Evolutionary conservation across 495 filamentous ascomycete species (phyloP).

Genomic region (Clohesyomyces aquaticus): DNA sequence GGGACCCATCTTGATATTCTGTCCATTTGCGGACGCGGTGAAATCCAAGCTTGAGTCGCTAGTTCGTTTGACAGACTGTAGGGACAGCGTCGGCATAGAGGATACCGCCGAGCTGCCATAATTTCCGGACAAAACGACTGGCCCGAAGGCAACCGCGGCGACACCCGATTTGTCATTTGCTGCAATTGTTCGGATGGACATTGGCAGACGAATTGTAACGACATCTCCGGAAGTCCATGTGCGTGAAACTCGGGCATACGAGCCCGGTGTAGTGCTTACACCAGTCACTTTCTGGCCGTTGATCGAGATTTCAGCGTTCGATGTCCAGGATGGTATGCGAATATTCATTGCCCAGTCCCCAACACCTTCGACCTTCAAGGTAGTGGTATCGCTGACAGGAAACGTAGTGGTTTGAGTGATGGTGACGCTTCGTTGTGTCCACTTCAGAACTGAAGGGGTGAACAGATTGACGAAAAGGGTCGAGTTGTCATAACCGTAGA

Average conservation of each 20-base stretch:
- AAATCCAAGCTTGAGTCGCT: constrained; percentile 12
- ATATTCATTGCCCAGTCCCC: constrained; percentile 40
- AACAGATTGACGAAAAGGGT: constrained; percentile 48
- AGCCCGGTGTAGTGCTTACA: constrained; percentile 35
- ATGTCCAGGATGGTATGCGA: constrained; percentile 47
- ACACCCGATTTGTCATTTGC: constrained; percentile 46
- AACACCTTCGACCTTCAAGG: constrained; percentile 37
- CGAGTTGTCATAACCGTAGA: constrained; percentile 44
- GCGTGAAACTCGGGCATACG: constrained; percentile 42
- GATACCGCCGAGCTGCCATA: constrained; percentile 38
- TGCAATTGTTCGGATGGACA: constrained; percentile 41
- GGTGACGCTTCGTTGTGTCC: constrained; percentile 37
- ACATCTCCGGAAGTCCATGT: constrained; percentile 46
- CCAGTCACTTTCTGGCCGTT: constrained; percentile 40
- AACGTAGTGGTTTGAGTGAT: constrained; percentile 44
- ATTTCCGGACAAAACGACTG: constrained; percentile 43
- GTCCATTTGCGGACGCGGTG: constrained; percentile 16
- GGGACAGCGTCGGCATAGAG: constrained; percentile 17
- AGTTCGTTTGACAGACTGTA: constrained; percentile 22
- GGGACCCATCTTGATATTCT: constrained; percentile 20
- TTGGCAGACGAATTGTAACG: constrained; percentile 45
- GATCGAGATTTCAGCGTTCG: constrained; percentile 40
- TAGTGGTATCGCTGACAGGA: constrained; percentile 42
- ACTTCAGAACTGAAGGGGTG: constrained; percentile 45
- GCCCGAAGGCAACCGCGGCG: constrained; percentile 47